Conservation (phyloP, 2,329 filamentous ascomycete genomes). For the Fusarium sacchari region DNA sequence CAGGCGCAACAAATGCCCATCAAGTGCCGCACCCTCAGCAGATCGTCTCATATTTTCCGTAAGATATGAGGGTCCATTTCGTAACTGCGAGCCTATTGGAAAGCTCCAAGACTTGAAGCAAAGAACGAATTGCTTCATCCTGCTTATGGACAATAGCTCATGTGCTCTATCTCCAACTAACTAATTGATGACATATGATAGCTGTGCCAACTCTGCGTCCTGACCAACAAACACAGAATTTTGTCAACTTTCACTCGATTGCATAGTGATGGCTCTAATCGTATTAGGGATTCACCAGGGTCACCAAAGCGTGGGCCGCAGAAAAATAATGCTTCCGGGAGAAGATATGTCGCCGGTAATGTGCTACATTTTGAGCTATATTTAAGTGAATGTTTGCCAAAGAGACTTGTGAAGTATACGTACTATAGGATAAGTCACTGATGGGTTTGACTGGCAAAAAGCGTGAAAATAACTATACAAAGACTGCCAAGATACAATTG, state of each 20-base stretch:
- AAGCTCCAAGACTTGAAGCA: conserved; percentile 4
- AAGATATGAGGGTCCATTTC: conserved; percentile 6
- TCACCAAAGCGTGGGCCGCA: background rate
- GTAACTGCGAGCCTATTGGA: conserved; percentile 9
- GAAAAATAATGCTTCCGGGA: background rate
- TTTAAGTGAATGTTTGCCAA: background rate
- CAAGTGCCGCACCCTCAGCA: background rate
- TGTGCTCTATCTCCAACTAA: background rate
- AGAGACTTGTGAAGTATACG: background rate
- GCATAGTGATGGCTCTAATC: background rate
- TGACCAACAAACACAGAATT: conserved; percentile 22
- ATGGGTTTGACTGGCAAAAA: background rate
- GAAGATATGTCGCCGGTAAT: background rate
- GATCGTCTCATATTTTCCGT: background rate
- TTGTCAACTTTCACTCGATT: background rate
- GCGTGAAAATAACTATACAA: background rate
- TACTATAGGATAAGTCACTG: background rate
- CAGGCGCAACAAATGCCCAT: background rate
- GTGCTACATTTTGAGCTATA: background rate
- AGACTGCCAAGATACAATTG: background rate
- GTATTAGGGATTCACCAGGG: background rate
- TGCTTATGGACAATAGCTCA: conserved; percentile 7
- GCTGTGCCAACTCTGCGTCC: background rate
- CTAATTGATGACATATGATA: background rate
- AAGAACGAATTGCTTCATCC: background rate